Base-by-base conservation (phyloP, 1,284 basidiomycete species). In the Meira miltonrushii region DNA sequence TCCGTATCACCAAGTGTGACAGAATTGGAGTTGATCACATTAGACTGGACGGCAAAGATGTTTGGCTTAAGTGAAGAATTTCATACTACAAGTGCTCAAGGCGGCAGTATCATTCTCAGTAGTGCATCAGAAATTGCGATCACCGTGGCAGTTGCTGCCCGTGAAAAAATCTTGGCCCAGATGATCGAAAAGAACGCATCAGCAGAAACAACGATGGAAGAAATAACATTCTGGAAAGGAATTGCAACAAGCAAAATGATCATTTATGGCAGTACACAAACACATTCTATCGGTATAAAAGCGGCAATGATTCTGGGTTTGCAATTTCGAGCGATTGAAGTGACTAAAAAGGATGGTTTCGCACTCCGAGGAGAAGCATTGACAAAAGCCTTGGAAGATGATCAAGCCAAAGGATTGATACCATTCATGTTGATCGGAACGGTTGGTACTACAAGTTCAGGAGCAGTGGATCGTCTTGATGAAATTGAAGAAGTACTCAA, bases 11-110 rank as follows among this genome's bases (percentile, higher is more conserved):
- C 74, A 1, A 62, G 60, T 64, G 70, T 77, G 69, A 94, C 92
- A 0, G 92, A 96, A 78, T 83, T 97, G 5, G 93, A 96, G 79
- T 84, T 85, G 48, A 84, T 93, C 23, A 85, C 90, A 25, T 87
- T 91, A 83, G 93, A 97, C 78, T 96, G 93, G 93, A 84, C 87
- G 13, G 91, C 90, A 0, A 84, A 86, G 71, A 82, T 96, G 60
- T 83, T 96, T 21, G 92, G 90, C 0, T 82, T 97, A 33, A 78
- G 79, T 83, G 58, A 88, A 87, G 65, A 80, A 80, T 11, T 86
- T 84, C 1, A 84, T 83, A 33, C 28, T 3, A 33, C 28, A 33
- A 23, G 76, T 83, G 9, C 43, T 19, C 39, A 19, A 15, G 92
- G 92, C 10, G 92, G 92, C 1, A 92, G 92, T 0, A 85, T 87